Base-by-base conservation (phyloP, 2,329 filamentous ascomycete species). In the Xylaria sp. region DNA sequence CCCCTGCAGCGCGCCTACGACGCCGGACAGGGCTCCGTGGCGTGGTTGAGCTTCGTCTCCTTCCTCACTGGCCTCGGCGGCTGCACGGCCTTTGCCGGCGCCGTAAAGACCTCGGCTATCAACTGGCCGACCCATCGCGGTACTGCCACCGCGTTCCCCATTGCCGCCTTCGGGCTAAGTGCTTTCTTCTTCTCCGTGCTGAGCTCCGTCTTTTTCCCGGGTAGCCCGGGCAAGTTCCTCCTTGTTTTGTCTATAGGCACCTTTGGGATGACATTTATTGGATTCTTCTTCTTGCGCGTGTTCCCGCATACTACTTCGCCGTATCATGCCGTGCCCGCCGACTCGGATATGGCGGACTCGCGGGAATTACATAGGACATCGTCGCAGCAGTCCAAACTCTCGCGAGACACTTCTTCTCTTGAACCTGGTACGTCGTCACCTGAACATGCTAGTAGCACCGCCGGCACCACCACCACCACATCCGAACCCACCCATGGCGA, bases 121-220 rank as follows among this genome's bases (percentile, higher is more conserved):
- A 97, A 97, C 78, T 97, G 94, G 87, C 94, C 94, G 12, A 86
- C 89, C 61, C 90, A 96, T 75, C 87, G 95, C 67, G 95, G 95
- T 58, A 97, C 94, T 3, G 95, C 95, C 5, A 98, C 95, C 5
- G 94, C 94, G 1, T 95, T 98, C 71, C 94, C 95, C 5, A 79
- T 98, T 59, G 92, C 95, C 60, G 94, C 92, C 2, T 98, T 98
- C 74, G 95, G 95, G 2, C 80, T 99, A 60, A 97, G 94, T 75
- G 95, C 95, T 57, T 95, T 99, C 78, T 96, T 98, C 81, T 99
- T 97, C 79, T 94, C 95, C 0, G 83, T 89, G 2, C 78, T 96
- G 35, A 92, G 92, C 21, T 87, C 87, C 17, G 74, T 96, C 49
- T 80, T 92, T 42, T 94, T 97, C 73, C 91, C 92, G 2, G 92